Conservation (phyloP, 441 rosid species). For the Erodium moschatum region DNA sequence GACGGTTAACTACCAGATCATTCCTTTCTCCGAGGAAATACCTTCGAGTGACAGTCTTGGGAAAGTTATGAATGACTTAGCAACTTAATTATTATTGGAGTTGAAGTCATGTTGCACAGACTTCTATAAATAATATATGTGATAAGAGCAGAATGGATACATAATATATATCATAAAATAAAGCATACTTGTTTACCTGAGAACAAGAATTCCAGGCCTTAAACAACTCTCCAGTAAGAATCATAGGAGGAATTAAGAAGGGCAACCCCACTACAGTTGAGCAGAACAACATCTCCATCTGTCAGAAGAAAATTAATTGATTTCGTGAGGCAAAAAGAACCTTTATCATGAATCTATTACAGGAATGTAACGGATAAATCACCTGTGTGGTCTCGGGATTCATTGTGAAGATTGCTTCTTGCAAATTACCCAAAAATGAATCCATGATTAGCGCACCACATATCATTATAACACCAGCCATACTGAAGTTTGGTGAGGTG, state of each 20-base stretch:
- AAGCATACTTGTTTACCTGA: slow-evolving; percentile 34
- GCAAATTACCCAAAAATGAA: slow-evolving; percentile 74
- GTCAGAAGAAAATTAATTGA: slow-evolving; percentile 14
- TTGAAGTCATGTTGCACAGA: background rate
- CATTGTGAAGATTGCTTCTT: slow-evolving; percentile 79
- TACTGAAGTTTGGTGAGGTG: slow-evolving; percentile 62
- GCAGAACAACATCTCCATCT: slow-evolving; percentile 81
- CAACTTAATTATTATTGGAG: background rate
- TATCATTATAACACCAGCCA: slow-evolving; percentile 67
- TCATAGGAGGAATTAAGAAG: slow-evolving; percentile 61
- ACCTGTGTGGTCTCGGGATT: slow-evolving; percentile 79
- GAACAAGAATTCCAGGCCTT: slow-evolving; percentile 69
- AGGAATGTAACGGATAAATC: background rate
- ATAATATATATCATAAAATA: background rate
- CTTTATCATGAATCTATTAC: slow-evolving; percentile 8
- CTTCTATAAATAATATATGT: background rate
- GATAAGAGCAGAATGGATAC: too few relatives aligned
- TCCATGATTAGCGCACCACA: slow-evolving; percentile 61
- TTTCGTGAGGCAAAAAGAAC: background rate
- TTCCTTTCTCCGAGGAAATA: slow-evolving; percentile 18
- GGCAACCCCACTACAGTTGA: slow-evolving; percentile 75
- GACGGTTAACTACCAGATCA: slow-evolving; percentile 19
- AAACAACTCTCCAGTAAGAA: slow-evolving; percentile 71
- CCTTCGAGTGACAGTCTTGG: slow-evolving; percentile 9
- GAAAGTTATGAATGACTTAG: slow-evolving; percentile 19